phyloP scores from a whole-genome alignment of 2,329 filamentous ascomycete species.

The Alternaria angustiovoidea region DNA sequence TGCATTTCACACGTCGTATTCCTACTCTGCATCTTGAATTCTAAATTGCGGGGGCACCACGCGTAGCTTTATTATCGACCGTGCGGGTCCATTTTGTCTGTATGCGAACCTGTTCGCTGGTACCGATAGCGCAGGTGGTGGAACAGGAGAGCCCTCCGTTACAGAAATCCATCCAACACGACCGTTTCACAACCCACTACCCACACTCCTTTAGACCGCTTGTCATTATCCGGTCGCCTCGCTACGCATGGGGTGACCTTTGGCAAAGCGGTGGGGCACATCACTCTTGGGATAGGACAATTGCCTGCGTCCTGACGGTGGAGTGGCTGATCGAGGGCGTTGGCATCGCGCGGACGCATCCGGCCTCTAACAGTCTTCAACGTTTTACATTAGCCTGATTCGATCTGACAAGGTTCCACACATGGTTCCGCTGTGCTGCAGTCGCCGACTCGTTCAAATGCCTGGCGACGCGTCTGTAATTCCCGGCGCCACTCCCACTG shows the following conservation, averaged over 20 bases:
- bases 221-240: slow-evolving; percentile 9
- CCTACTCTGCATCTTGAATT: slow-evolving; percentile 25
- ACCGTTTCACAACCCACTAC: slow-evolving; percentile 19
- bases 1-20: slow-evolving; percentile 9
- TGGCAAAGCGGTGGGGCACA: slow-evolving; percentile 1
- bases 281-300: neutral
- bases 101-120: slow-evolving; percentile 35
- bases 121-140: slow-evolving; percentile 26
- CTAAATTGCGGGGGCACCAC: slow-evolving; percentile 43
- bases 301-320: slow-evolving; percentile 7
- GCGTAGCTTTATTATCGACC: slow-evolving; percentile 26
- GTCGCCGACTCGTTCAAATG: slow-evolving; percentile 19
- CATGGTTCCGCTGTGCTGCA: slow-evolving; percentile 19
- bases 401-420: slow-evolving; percentile 43
- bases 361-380: slow-evolving; percentile 42
- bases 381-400: slow-evolving; percentile 49
- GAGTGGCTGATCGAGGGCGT: slow-evolving; percentile 11
- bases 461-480: slow-evolving; percentile 21
- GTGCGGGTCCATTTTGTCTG: slow-evolving; percentile 21
- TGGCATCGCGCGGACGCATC: slow-evolving; percentile 37
- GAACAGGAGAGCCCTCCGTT: slow-evolving; percentile 31
- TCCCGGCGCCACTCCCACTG: slow-evolving; percentile 25
- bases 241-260: slow-evolving; percentile 1
- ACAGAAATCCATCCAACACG: slow-evolving; percentile 18
- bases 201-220: slow-evolving; percentile 2